Percentiles rank a stretch among this genome's conserved stretches.
Evolutionary conservation across 306 rosid species (phyloP).

Genomic region (Astragalus membranaceus): DNA sequence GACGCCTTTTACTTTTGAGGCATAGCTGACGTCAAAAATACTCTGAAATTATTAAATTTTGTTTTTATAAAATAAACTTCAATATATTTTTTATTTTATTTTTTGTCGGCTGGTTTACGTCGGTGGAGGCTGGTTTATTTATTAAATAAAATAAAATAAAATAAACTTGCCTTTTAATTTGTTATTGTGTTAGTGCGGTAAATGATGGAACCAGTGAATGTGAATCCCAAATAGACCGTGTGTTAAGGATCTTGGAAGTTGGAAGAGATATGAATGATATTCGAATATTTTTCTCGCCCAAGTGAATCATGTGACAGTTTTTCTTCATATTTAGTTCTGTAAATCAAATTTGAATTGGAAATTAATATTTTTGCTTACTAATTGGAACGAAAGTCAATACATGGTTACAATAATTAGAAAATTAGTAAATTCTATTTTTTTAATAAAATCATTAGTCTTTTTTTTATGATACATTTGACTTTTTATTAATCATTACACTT

Average conservation of each 20-base stretch:
- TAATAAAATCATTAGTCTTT: too few relatives aligned
- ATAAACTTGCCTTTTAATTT: neutral
- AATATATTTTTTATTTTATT: neutral
- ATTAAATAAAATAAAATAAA: neutral
- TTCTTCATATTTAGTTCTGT: neutral
- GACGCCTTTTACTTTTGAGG: conserved; percentile 42
- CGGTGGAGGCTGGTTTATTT: too few relatives aligned
- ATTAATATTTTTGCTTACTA: neutral
- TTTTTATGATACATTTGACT: too few relatives aligned
- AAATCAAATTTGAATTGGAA: conserved; percentile 1
- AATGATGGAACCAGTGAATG: neutral
- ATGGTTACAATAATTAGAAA: too few relatives aligned
- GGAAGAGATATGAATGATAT: neutral
- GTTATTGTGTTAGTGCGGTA: too few relatives aligned
- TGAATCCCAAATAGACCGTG: neutral
- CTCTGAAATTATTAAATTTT: too few relatives aligned
- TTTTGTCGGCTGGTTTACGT: neutral
- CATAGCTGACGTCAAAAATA: conserved; percentile 16
- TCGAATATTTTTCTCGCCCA: conserved; percentile 8
- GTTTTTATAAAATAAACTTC: neutral
- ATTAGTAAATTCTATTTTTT: too few relatives aligned
- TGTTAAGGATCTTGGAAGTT: neutral
- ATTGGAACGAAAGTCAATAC: neutral
- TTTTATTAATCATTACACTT: too few relatives aligned
- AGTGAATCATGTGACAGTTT: too few relatives aligned